Conservation (phyloP, 1,284 basidiomycete species). For the Fomitiporia mediterranea region DNA sequence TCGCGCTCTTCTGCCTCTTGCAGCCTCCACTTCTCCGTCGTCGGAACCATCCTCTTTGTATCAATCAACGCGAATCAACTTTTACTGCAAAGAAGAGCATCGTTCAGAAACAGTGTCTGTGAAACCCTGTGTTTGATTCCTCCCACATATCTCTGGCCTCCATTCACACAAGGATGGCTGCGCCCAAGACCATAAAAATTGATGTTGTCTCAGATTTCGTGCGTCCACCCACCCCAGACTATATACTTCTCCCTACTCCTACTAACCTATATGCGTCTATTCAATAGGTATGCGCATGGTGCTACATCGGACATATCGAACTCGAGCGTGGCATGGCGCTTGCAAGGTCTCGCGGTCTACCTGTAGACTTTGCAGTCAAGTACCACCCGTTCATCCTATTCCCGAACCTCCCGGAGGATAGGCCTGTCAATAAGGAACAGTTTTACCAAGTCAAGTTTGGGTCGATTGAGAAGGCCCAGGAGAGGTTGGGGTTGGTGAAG, state of each 20-base stretch:
- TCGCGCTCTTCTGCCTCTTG: neutral
- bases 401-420: slow-evolving; percentile 41
- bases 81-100: neutral
- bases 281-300: slow-evolving; percentile 64
- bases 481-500: slow-evolving; percentile 42
- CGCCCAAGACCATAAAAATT: slow-evolving; percentile 1
- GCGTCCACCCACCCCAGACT: neutral
- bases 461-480: slow-evolving; percentile 36
- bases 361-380: slow-evolving; percentile 65
- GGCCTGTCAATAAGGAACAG: slow-evolving; percentile 43
- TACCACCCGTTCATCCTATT: slow-evolving; percentile 72
- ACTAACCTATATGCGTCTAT: neutral
- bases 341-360: slow-evolving; percentile 53
- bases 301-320: slow-evolving; percentile 70
- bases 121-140: too few relatives aligned
- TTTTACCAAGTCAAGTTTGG: slow-evolving; percentile 55
- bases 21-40: neutral
- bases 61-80: too few relatives aligned
- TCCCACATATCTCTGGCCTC: neutral
- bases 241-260: neutral
- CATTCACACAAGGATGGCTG: neutral
- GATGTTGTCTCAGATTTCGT: slow-evolving; percentile 7
- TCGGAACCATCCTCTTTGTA: neutral
- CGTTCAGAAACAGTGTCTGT: neutral
- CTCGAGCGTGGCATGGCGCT: slow-evolving; percentile 55